These are phyloP conservation scores for Tolypocladium pustulatum DNA, from an alignment of 2,329 filamentous ascomycete species.

Conservation along the genomic window DNA sequence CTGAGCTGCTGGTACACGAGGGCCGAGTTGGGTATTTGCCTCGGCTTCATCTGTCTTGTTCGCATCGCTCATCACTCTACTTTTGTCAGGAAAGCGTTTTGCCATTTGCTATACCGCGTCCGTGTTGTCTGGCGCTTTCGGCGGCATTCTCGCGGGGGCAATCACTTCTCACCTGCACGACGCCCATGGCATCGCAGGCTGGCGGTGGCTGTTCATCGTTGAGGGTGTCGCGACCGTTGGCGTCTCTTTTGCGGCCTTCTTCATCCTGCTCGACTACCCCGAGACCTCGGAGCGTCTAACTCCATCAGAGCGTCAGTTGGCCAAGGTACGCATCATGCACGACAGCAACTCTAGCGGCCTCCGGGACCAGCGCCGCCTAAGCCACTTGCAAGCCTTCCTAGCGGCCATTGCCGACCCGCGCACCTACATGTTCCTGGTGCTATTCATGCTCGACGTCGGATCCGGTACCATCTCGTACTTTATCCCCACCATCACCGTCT, in stretches of 20 bases:
- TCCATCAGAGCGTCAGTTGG: slow-evolving; percentile 22
- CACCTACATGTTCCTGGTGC: slow-evolving; percentile 4
- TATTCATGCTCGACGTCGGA: slow-evolving; percentile 17
- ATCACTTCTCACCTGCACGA: slow-evolving; percentile 48
- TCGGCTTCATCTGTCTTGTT: not conserved
- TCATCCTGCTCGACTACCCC: slow-evolving; percentile 57
- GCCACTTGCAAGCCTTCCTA: slow-evolving; percentile 4
- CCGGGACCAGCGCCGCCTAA: slow-evolving; percentile 7
- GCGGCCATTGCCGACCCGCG: slow-evolving; percentile 18
- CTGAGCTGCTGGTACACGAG: slow-evolving; percentile 46
- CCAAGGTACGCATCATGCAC: slow-evolving; percentile 2
- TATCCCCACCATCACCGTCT: slow-evolving; percentile 38
- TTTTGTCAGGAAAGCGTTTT: slow-evolving; percentile 32
- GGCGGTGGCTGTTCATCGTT: slow-evolving; percentile 61
- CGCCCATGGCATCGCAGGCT: slow-evolving; percentile 41
- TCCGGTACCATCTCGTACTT: slow-evolving; percentile 41
- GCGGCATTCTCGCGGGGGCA: slow-evolving; percentile 48
- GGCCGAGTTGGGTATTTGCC: slow-evolving; percentile 28
- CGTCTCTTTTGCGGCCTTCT: slow-evolving; percentile 43
- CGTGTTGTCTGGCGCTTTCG: slow-evolving; percentile 52
- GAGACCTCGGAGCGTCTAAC: slow-evolving; percentile 51
- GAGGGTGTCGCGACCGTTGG: slow-evolving; percentile 49
- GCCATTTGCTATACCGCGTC: slow-evolving; percentile 47
- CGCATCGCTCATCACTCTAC: not conserved
- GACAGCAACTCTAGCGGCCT: slow-evolving; percentile 18